Percentiles rank a stretch among this genome's conserved stretches.
Evolutionary conservation across 768 basidiomycete species (phyloP).

Genomic region (Amanita rimosa): DNA sequence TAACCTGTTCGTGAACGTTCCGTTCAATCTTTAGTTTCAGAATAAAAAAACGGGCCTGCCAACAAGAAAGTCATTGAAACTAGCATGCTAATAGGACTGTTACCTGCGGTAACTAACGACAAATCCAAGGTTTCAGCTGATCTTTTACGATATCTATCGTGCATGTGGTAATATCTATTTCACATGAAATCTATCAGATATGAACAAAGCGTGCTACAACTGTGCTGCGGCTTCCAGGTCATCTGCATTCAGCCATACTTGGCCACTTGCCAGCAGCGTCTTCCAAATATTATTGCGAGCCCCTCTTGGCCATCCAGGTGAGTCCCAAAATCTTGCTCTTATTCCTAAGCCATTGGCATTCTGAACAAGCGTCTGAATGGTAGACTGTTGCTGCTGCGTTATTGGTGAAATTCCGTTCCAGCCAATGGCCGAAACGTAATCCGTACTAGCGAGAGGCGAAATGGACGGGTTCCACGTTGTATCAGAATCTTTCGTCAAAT

Average conservation of each 20-base stretch:
- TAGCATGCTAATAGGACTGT: too few species aligned
- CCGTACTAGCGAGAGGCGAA: slow-evolving; percentile 39
- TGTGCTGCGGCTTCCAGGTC: slow-evolving; percentile 30
- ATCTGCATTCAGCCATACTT: slow-evolving; percentile 43
- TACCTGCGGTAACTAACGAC: too few species aligned
- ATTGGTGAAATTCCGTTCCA: slow-evolving; percentile 36
- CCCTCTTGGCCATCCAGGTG: slow-evolving; percentile 34
- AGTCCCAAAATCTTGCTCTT: slow-evolving; percentile 41
- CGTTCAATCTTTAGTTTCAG: too few species aligned
- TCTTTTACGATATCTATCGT: too few species aligned
- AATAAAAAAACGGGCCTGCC: too few species aligned
- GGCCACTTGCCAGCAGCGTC: slow-evolving; percentile 28
- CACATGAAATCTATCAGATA: too few species aligned
- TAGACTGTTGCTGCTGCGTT: slow-evolving; percentile 24
- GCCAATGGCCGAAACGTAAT: slow-evolving; percentile 31
- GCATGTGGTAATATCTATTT: too few species aligned
- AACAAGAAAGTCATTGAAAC: too few species aligned
- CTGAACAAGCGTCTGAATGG: slow-evolving; percentile 26
- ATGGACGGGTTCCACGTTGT: slow-evolving; percentile 29
- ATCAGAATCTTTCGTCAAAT: slow-evolving; percentile 16
- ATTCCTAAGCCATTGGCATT: slow-evolving; percentile 34
- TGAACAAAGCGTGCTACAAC: slow-evolving; percentile 12
- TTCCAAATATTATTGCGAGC: slow-evolving; percentile 34
- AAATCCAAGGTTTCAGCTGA: too few species aligned
- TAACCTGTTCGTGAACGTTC: too few species aligned